phyloP scores from a whole-genome alignment of 345 rosid genomes.

The Hibiscus mutabilis region DNA sequence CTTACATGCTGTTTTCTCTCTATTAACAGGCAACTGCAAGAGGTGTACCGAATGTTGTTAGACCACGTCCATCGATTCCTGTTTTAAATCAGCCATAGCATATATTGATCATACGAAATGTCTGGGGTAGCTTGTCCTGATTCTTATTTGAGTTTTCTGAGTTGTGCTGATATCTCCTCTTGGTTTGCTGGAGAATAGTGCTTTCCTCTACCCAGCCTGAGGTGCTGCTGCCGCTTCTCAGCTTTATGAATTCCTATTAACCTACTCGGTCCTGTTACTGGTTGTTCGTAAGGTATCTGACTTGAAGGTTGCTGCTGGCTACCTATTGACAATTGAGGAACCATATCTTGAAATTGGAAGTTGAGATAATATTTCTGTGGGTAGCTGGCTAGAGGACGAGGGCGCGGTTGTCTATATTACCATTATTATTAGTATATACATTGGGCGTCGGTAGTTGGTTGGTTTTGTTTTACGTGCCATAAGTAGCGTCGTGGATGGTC shows the following conservation, averaged over 20 bases:
- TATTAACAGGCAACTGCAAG: constrained; percentile 67
- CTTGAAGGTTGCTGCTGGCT: background rate
- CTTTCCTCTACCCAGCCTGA: background rate
- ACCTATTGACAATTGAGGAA: background rate
- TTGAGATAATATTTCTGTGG: background rate
- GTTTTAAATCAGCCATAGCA: constrained; percentile 35
- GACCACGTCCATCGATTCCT: constrained; percentile 65
- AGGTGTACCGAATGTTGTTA: constrained; percentile 74
- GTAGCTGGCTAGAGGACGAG: background rate
- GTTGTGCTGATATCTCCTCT: background rate
- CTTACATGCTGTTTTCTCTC: constrained; percentile 9
- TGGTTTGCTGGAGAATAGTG: background rate
- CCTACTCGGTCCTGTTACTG: background rate
- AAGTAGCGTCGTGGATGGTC: no score
- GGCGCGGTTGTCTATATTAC: background rate
- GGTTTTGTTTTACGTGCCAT: no score
- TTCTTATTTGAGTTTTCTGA: background rate
- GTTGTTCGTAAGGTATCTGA: background rate
- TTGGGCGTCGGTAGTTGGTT: no score
- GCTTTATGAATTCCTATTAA: background rate
- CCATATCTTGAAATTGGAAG: background rate
- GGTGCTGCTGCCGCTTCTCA: no score
- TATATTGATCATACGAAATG: no score
- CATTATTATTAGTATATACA: no score
- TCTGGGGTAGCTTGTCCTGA: background rate